Percentiles rank a stretch among this genome's conserved stretches.
Evolutionary conservation across 306 rosid genomes (phyloP).

Genomic region (Trifolium fragiferum): DNA sequence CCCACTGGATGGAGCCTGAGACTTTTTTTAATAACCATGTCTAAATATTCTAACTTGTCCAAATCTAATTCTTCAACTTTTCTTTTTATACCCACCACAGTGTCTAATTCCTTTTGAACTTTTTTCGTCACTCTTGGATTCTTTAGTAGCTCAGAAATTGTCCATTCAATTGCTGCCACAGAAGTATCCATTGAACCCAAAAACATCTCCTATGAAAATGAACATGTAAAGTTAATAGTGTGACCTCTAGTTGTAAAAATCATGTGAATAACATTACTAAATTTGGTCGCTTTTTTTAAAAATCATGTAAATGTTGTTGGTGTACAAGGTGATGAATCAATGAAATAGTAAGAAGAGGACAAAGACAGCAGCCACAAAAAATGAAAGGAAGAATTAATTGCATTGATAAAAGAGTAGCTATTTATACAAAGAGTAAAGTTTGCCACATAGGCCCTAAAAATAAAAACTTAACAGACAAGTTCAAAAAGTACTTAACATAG

Average conservation of each 20-base stretch:
- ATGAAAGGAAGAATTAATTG: too few relatives aligned
- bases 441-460: too few relatives aligned
- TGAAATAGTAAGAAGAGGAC: too few relatives aligned
- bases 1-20: slow-evolving; percentile 66
- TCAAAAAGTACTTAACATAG: too few relatives aligned
- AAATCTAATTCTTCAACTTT: slow-evolving; percentile 67
- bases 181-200: slow-evolving; percentile 58
- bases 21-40: slow-evolving; percentile 64
- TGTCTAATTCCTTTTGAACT: slow-evolving; percentile 58
- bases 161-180: slow-evolving; percentile 61
- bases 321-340: too few relatives aligned
- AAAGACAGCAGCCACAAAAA: too few relatives aligned
- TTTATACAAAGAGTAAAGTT: too few relatives aligned
- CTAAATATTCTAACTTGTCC: slow-evolving; percentile 48
- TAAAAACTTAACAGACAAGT: too few relatives aligned
- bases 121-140: slow-evolving; percentile 64
- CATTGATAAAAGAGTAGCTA: too few relatives aligned
- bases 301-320: too few relatives aligned
- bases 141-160: slow-evolving; percentile 56
- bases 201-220: slow-evolving; percentile 59
- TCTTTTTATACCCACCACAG: slow-evolving; percentile 61
- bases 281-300: too few relatives aligned
- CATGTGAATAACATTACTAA: too few relatives aligned
- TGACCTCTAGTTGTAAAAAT: neutral
- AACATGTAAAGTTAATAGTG: neutral